Percentiles rank a stretch among this genome's conserved stretches.
Evolutionary conservation across 345 rosid species (phyloP).

Genomic region (Ceriops tagal): DNA sequence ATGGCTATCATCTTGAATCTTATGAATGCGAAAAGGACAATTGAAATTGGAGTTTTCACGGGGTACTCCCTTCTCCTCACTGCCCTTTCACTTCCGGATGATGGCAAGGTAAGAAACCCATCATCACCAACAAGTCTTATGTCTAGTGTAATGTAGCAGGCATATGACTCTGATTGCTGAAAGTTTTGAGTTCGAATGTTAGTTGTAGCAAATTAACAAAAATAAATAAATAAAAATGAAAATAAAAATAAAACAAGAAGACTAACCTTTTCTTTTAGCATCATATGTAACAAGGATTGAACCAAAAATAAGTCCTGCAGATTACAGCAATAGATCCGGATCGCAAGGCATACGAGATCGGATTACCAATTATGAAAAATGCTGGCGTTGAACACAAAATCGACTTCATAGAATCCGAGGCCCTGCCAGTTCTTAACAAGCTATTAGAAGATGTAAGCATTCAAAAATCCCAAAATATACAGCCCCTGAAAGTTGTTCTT

Average conservation of each 20-base stretch:
- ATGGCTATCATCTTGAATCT: slow-evolving; percentile 54
- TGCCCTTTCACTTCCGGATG: slow-evolving; percentile 68
- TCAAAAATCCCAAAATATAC: no score
- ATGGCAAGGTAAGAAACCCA: slow-evolving; percentile 44
- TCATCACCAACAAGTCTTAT: neutral
- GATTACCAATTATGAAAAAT: slow-evolving; percentile 35
- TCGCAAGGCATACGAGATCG: slow-evolving; percentile 35
- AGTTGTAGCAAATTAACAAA: no score
- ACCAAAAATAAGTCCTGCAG: slow-evolving; percentile 14
- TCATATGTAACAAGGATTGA: neutral
- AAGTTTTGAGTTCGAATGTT: no score
- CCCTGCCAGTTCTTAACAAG: slow-evolving; percentile 33
- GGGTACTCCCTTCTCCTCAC: slow-evolving; percentile 89
- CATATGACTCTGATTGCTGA: no score
- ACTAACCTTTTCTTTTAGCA: no score
- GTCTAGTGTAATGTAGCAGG: neutral
- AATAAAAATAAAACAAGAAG: no score
- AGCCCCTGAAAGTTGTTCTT: neutral
- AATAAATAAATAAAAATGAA: no score
- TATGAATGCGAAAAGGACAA: slow-evolving; percentile 53
- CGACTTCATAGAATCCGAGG: slow-evolving; percentile 33
- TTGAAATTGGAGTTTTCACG: slow-evolving; percentile 72
- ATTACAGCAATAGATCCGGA: slow-evolving; percentile 35
- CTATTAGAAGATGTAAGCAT: slow-evolving; percentile 30
- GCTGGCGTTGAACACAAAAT: slow-evolving; percentile 44